These are phyloP conservation scores for Lithocarpus polystachyus DNA, from an alignment of 306 rosid genomes.

Conservation along the genomic window DNA sequence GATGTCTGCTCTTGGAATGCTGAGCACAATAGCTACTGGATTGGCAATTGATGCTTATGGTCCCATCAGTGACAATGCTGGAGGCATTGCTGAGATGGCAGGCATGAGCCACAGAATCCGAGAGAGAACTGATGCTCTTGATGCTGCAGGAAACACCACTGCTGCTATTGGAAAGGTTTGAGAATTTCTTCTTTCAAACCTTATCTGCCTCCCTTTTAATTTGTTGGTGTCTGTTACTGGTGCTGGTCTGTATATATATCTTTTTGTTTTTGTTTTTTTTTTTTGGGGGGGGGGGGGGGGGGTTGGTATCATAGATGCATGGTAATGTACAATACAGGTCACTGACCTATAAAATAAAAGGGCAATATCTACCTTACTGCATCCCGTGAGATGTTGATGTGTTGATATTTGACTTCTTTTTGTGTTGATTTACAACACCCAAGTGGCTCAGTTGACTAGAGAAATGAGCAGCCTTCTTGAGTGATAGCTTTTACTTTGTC, in stretches of 20 bases:
- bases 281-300: not conserved
- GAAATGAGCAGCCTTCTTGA: not conserved
- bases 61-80: slow-evolving; percentile 97
- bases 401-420: not conserved
- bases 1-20: slow-evolving; percentile 96
- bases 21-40: slow-evolving; percentile 94
- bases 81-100: slow-evolving; percentile 99
- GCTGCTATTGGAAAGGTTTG: slow-evolving; percentile 96
- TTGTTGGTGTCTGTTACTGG: not conserved
- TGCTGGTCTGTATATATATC: not conserved
- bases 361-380: not conserved
- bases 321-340: not conserved
- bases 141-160: slow-evolving; percentile 97
- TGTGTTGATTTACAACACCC: not conserved
- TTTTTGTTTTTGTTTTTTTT: not conserved
- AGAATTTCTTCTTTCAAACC: not conserved
- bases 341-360: not conserved
- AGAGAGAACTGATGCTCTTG: slow-evolving; percentile 97
- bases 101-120: slow-evolving; percentile 95
- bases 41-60: slow-evolving; percentile 98
- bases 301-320: not conserved
- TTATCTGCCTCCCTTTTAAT: not conserved
- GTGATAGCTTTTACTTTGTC: not conserved
- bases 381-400: not conserved
- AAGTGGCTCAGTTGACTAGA: not conserved